Evolutionary conservation across 768 basidiomycete species (phyloP), one percentile per base, ranked within the genome.

Genomic region (Dictyophora rubrovolvata): DNA sequence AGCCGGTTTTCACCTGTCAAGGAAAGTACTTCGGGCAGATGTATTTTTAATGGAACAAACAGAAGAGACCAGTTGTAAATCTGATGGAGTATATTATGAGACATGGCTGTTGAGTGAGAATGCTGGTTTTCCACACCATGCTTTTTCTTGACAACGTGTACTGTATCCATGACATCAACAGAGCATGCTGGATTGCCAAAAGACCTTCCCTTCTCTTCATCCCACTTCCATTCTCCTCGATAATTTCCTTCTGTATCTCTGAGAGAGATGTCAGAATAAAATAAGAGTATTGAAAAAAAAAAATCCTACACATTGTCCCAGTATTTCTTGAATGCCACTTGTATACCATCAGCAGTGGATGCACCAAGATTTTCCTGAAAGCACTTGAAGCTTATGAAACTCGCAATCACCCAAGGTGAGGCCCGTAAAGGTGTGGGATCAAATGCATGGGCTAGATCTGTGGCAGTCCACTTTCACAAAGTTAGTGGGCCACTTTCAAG

Each of bases 41-140:
- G 3, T 51, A 7, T 12, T 12, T 16, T 12, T 34, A 4, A 12
- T 14, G 21, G 21, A 22, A 51, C 11, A 20, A 51, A 12, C 14
- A 14, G 2, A 20, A 34, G 50, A 16, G 50, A 34, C 21, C 50
- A 51, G 3, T 5, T 4, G 33, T 22, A 22, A 51, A 22, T 51
- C 11, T 8, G 33, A 12, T 34, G 33, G 20, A 22, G 22, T 14
- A 51, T 16, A 4, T 72, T 67, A 4, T 68, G 62, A 12, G 65
- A 63, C 53, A 71, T 71, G 1, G 70, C 68, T 22, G 69, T 65
- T 0, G 69, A 71, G 61, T 75, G 66, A 1, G 61, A 66, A 23
- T 63, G 63, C 12, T 65, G 60, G 16, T 18, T 34, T 37, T 68
- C 66, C 1, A 55, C 37, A 34, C 63, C 49, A 10, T 63, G 14